Percentiles rank a stretch among this genome's conserved stretches.
phyloP scores from a whole-genome alignment of 2,329 filamentous ascomycete species.

The Penicillium polonicum region DNA sequence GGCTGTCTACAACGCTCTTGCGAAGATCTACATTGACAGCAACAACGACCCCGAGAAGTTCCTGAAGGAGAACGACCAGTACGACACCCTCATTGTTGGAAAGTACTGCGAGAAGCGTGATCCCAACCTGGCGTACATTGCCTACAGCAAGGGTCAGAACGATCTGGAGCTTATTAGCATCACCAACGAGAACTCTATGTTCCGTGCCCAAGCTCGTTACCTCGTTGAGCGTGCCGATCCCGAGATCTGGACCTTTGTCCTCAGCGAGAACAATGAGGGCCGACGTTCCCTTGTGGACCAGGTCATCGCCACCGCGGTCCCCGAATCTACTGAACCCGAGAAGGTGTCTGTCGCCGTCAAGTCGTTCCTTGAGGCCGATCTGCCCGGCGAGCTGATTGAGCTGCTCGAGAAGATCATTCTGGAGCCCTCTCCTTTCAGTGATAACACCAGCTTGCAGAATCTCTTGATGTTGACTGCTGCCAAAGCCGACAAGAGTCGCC shows the following conservation, averaged over 20 bases:
- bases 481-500: slow-evolving; percentile 90
- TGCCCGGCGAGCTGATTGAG: slow-evolving; percentile 93
- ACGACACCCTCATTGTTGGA: slow-evolving; percentile 86
- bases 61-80: slow-evolving; percentile 94
- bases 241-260: slow-evolving; percentile 92
- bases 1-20: slow-evolving; percentile 93
- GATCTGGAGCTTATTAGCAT: slow-evolving; percentile 96
- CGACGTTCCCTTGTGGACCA: slow-evolving; percentile 92
- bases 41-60: slow-evolving; percentile 99
- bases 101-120: slow-evolving; percentile 99
- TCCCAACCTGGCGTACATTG: slow-evolving; percentile 90
- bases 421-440: slow-evolving; percentile 98
- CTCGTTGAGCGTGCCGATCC: slow-evolving; percentile 83
- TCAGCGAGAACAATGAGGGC: slow-evolving; percentile 94
- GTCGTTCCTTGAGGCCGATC: slow-evolving; percentile 84
- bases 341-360: slow-evolving; percentile 94
- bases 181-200: slow-evolving; percentile 99
- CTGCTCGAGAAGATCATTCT: slow-evolving; percentile 98
- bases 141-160: slow-evolving; percentile 95
- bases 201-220: slow-evolving; percentile 94
- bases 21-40: slow-evolving; percentile 98
- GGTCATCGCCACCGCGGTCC: slow-evolving; percentile 91
- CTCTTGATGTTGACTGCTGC: slow-evolving; percentile 93
- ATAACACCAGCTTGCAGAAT: slow-evolving; percentile 96
- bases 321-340: slow-evolving; percentile 85